phyloP scores from a whole-genome alignment of 164 flowering plant genomes.

The Vitis rotundifolia region DNA sequence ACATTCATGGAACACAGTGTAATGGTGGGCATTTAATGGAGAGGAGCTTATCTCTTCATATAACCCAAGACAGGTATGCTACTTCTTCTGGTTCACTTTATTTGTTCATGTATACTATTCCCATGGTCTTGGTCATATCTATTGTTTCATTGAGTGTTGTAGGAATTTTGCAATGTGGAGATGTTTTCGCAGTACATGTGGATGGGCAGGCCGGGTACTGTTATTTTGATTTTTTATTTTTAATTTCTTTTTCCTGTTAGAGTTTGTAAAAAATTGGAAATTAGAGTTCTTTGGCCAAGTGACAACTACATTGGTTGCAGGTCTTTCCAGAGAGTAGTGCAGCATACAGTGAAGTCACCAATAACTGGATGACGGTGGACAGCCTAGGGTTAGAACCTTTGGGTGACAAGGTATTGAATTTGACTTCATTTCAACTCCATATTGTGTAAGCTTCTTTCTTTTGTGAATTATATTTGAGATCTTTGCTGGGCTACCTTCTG shows the following conservation, averaged over 20 bases:
- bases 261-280: no score
- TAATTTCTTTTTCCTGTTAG: not conserved
- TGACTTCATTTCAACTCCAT: not conserved
- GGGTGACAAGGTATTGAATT: constrained; percentile 20
- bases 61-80: constrained; percentile 24
- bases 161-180: constrained; percentile 36
- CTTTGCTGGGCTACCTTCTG: not conserved
- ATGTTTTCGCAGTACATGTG: constrained; percentile 35
- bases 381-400: constrained; percentile 26
- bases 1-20: constrained; percentile 21
- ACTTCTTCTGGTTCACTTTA: not conserved
- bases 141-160: not conserved
- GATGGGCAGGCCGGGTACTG: constrained; percentile 34
- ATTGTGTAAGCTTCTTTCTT: not conserved
- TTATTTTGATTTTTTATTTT: not conserved
- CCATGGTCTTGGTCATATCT: not conserved
- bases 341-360: not conserved
- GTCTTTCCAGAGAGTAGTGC: constrained; percentile 11
- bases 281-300: not conserved
- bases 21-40: constrained; percentile 29
- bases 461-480: not conserved
- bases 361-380: constrained; percentile 17
- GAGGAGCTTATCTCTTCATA: constrained; percentile 31
- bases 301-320: constrained; percentile 4
- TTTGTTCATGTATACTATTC: not conserved